Conservation (phyloP, 805 yeast genomes). For the Cyberlindnera veronae region DNA sequence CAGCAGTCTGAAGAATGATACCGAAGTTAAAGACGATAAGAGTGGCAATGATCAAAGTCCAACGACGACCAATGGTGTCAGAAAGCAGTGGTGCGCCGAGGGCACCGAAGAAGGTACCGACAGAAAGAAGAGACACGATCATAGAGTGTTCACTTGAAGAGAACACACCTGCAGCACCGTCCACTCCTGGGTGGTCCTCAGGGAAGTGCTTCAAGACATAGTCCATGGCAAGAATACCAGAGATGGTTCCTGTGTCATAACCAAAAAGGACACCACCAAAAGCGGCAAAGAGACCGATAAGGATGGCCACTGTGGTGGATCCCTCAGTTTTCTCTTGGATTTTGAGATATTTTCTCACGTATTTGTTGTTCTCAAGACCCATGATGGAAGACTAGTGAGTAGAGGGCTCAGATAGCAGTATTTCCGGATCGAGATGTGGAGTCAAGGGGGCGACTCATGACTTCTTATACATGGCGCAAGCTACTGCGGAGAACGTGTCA, state of each 20-base stretch:
- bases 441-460: too few species aligned
- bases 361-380: slow-evolving; percentile 2
- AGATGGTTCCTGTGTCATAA: slow-evolving; percentile 64
- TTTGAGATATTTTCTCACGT: slow-evolving; percentile 21
- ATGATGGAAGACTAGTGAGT: not conserved
- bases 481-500: too few species aligned
- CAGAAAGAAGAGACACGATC: slow-evolving; percentile 67
- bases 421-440: too few species aligned
- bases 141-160: slow-evolving; percentile 49
- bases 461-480: too few species aligned
- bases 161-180: slow-evolving; percentile 34
- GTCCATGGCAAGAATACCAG: slow-evolving; percentile 62
- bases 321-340: slow-evolving; percentile 46
- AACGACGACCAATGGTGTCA: slow-evolving; percentile 54
- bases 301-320: slow-evolving; percentile 44
- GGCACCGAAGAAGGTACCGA: slow-evolving; percentile 70
- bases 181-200: slow-evolving; percentile 29
- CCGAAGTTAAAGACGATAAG: slow-evolving; percentile 50
- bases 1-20: slow-evolving; percentile 43
- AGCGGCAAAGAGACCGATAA: slow-evolving; percentile 59
- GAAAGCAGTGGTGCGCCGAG: slow-evolving; percentile 54
- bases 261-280: slow-evolving; percentile 66
- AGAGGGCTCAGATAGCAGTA: too few species aligned
- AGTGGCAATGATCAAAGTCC: slow-evolving; percentile 40
- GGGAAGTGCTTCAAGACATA: slow-evolving; percentile 45